These are phyloP conservation scores for Amanita inopinata DNA, from an alignment of 768 basidiomycete genomes.

Conservation along the genomic window DNA sequence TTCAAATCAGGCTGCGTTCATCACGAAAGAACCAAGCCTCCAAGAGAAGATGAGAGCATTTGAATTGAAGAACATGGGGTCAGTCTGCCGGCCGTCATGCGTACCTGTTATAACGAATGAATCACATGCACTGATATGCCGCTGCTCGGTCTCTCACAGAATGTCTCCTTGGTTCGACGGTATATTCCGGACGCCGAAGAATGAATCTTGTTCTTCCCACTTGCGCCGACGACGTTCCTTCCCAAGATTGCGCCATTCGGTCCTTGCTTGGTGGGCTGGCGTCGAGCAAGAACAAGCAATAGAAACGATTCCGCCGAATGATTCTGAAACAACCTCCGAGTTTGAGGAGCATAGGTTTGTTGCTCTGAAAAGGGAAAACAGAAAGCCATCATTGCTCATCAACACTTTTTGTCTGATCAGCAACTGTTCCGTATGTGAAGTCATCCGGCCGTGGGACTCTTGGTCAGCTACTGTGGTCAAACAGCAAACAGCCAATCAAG, in stretches of 20 bases:
- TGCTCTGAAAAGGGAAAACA: background rate
- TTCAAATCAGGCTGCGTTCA: slow-evolving; percentile 6
- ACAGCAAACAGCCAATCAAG: background rate
- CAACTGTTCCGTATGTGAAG: slow-evolving; percentile 7
- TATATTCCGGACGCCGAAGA: background rate
- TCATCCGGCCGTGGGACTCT: slow-evolving; percentile 6
- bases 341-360: slow-evolving; percentile 8
- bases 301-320: background rate
- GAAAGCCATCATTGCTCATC: background rate
- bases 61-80: slow-evolving; percentile 8
- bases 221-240: slow-evolving; percentile 4
- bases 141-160: background rate
- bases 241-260: slow-evolving; percentile 6
- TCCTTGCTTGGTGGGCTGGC: slow-evolving; percentile 8
- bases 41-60: slow-evolving; percentile 8
- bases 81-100: background rate
- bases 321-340: background rate
- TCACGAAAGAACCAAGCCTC: background rate
- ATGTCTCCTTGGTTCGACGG: slow-evolving; percentile 3
- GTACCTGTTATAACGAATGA: background rate
- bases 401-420: background rate
- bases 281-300: slow-evolving; percentile 3
- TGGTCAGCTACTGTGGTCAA: slow-evolving; percentile 5
- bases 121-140: too few relatives aligned
- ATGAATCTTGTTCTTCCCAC: background rate